Evolutionary conservation across 306 rosid genomes (phyloP), one percentile per base, ranked within the genome.

Genomic region (Calophaca sinica): DNA sequence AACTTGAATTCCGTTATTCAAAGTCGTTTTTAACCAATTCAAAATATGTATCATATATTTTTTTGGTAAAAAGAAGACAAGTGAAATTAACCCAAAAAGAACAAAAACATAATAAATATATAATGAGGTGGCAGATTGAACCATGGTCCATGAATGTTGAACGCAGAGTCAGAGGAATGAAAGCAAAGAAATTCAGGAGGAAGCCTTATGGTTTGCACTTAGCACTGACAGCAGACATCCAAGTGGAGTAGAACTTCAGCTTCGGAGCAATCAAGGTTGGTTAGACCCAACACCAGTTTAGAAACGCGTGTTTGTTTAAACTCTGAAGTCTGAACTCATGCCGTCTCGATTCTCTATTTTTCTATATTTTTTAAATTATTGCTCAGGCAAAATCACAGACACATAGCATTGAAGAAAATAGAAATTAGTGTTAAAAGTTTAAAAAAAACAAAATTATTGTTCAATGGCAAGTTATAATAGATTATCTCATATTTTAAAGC

Each of bases 91-190:
- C 4, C 4, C 5, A 44, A 62, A 52, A 61, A 14, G 31, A 52
- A 31, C 2, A 49, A 50, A 52, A 49, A 8, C 12, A 49, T 10
- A 35, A 42, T 28, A 61, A 5, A 29, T 38, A 9, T 26, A 7
- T 5, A 15, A 54, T 5, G 35, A 71, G 60, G 65, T 10, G 67
- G 39, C 42, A 68, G 62, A 83, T 58, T 35, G 73, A 78, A 83
- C 53, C 77, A 8, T 12, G 68, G 29, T 42, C 10, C 4, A 60
- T 9, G 73, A 52, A 45, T 52, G 72, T 48, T 54, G 72, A 81
- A 13, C 14, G 14, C 4, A 13, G 57, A 44, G 32, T 58, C n/a
- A 61, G 48, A 4, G 33, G 59, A 70, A 70, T 49, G 53, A 50
- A 51, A 2, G 72, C 31, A 11, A 51, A 38, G 10, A 54, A 59